Percentiles rank a stretch among this genome's conserved stretches.
Conservation (phyloP, 2,329 filamentous ascomycete species). For the Hypoxylon sp. region DNA sequence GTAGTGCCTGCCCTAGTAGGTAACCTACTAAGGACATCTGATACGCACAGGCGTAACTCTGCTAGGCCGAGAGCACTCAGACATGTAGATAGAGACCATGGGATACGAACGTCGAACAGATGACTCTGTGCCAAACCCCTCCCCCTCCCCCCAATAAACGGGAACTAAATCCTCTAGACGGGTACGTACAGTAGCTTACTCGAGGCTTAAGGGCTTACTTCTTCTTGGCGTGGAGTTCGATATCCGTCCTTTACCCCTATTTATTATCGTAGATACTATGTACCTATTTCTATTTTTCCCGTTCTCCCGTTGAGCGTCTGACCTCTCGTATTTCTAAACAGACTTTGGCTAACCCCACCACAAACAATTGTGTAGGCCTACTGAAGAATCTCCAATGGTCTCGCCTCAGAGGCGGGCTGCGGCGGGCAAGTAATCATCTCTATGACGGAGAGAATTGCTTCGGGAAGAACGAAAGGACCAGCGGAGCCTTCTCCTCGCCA, state of each 20-base stretch:
- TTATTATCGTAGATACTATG: not conserved
- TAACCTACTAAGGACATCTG: not conserved
- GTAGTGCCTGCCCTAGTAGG: not conserved
- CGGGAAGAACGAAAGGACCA: not conserved
- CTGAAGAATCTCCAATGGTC: not conserved
- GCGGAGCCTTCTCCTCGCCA: not conserved
- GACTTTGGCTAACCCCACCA: not conserved
- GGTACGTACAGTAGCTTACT: not conserved
- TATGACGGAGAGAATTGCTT: constrained; percentile 8
- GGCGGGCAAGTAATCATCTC: not conserved
- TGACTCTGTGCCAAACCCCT: not conserved
- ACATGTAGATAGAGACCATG: not conserved
- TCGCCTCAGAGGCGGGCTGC: not conserved
- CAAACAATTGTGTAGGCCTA: not conserved
- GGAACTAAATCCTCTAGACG: not conserved
- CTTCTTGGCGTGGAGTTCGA: not conserved
- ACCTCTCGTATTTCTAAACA: not conserved
- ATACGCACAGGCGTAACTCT: not conserved
- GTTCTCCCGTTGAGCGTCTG: not conserved
- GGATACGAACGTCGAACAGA: not conserved
- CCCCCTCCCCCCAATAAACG: not conserved
- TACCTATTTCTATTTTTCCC: not conserved
- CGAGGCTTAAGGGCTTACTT: not conserved
- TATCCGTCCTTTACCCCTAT: not conserved
- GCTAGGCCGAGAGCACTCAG: not conserved